phyloP scores from a whole-genome alignment of 2,329 filamentous ascomycete species.

The Nigrospora osmanthi region DNA sequence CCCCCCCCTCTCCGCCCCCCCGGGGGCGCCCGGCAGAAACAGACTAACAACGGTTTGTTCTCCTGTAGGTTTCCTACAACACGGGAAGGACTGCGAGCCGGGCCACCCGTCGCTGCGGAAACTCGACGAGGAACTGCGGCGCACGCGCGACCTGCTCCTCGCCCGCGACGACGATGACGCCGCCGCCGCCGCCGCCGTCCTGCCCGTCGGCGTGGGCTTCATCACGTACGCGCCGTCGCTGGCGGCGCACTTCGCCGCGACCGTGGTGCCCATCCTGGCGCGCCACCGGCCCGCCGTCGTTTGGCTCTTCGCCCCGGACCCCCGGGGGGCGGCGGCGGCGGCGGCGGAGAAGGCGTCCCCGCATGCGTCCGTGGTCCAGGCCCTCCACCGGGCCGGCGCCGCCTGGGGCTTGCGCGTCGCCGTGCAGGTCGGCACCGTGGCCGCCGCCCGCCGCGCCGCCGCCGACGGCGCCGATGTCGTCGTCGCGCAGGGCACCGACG shows the following conservation, averaged over 20 bases:
- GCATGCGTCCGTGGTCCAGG: too few species aligned
- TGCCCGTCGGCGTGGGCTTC: constrained; percentile 2
- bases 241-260: not conserved
- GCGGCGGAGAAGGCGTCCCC: constrained; percentile 1
- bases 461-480: constrained; percentile 46
- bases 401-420: constrained; percentile 38
- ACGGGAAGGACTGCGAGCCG: constrained; percentile 21
- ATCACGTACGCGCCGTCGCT: constrained; percentile 7
- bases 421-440: constrained; percentile 54
- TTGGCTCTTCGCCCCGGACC: constrained; percentile 4
- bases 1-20: too few species aligned
- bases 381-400: not conserved
- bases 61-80: constrained; percentile 20
- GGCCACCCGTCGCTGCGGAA: constrained; percentile 15
- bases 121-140: constrained; percentile 21
- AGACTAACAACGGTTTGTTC: too few species aligned
- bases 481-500: constrained; percentile 56
- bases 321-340: constrained; percentile 6
- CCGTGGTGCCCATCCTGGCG: not conserved
- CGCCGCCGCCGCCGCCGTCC: constrained; percentile 11
- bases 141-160: constrained; percentile 13
- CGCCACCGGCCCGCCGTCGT: constrained; percentile 1
- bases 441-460: constrained; percentile 41
- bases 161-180: too few species aligned
- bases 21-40: too few species aligned